phyloP scores from a whole-genome alignment of 768 basidiomycete genomes.

The Megacollybia marginata region DNA sequence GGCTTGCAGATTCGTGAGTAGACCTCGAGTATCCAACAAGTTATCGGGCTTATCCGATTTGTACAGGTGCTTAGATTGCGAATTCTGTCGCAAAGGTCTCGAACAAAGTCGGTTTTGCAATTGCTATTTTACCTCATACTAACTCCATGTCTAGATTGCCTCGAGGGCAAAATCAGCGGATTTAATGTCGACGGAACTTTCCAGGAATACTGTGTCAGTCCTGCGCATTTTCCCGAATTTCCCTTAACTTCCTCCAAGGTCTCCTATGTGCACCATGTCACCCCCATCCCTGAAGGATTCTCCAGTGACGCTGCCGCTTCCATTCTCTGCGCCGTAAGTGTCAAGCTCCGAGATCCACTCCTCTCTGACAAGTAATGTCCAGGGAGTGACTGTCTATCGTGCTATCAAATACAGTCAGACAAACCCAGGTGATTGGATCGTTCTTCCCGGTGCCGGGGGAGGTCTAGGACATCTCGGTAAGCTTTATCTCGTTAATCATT shows the following conservation, averaged over 20 bases:
- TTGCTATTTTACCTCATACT: neutral
- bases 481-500: neutral
- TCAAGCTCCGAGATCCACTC: neutral
- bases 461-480: constrained; percentile 77
- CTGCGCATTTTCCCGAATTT: neutral
- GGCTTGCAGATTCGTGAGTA: constrained; percentile 38
- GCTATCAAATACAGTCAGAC: constrained; percentile 70
- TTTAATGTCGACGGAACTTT: constrained; percentile 78
- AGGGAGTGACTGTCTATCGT: constrained; percentile 83
- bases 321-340: constrained; percentile 67
- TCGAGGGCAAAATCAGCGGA: constrained; percentile 52
- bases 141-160: constrained; percentile 58
- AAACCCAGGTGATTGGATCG: constrained; percentile 66
- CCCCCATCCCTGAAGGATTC: constrained; percentile 68
- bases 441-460: constrained; percentile 72
- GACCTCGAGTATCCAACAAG: too few relatives aligned
- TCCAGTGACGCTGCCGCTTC: constrained; percentile 64
- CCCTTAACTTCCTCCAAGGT: constrained; percentile 25
- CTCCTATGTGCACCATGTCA: constrained; percentile 68
- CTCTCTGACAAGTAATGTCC: neutral
- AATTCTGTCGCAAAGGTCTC: constrained; percentile 66
- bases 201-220: constrained; percentile 49
- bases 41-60: neutral
- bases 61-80: constrained; percentile 59
- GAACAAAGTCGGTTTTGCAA: constrained; percentile 55